Percentiles rank a stretch among this genome's conserved stretches.
Conservation (phyloP, 1,284 basidiomycete species). For the Puccinia hordei region DNA sequence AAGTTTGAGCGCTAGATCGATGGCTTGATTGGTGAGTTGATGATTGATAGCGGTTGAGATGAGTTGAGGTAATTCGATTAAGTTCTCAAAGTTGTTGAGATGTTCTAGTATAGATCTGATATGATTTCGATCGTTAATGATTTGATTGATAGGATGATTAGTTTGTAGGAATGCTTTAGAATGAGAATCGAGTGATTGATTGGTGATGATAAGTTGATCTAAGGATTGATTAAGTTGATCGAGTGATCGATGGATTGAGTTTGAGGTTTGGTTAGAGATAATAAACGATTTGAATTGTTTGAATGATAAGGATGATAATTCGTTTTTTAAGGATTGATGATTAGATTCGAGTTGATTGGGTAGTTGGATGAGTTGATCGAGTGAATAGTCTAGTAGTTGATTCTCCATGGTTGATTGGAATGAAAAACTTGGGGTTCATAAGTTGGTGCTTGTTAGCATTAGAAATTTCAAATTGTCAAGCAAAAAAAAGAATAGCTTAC, state of each 20-base stretch:
- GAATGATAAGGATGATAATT: constrained; percentile 23
- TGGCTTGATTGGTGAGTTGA: constrained; percentile 30
- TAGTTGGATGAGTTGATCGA: background rate
- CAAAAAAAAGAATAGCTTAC: too few relatives aligned
- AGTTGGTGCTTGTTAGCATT: too few relatives aligned
- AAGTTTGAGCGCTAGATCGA: constrained; percentile 25
- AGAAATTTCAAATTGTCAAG: too few relatives aligned
- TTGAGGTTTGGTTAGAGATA: too few relatives aligned
- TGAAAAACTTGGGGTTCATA: too few relatives aligned
- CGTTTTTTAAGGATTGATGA: background rate
- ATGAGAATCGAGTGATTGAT: too few relatives aligned
- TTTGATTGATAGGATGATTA: too few relatives aligned
- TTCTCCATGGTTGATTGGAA: too few relatives aligned
- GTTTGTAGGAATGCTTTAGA: too few relatives aligned
- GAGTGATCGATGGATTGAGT: too few relatives aligned
- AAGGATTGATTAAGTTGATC: too few relatives aligned
- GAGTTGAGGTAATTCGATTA: constrained; percentile 25
- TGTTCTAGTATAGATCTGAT: background rate
- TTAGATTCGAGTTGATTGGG: background rate
- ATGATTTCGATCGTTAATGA: constrained; percentile 23
- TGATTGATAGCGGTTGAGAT: constrained; percentile 17
- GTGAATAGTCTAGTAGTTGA: background rate
- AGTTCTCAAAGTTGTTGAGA: constrained; percentile 11
- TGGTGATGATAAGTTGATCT: too few relatives aligned
- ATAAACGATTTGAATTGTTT: constrained; percentile 8